Base-by-base conservation (phyloP, 495 filamentous ascomycete species). In the Zalerion maritima region DNA sequence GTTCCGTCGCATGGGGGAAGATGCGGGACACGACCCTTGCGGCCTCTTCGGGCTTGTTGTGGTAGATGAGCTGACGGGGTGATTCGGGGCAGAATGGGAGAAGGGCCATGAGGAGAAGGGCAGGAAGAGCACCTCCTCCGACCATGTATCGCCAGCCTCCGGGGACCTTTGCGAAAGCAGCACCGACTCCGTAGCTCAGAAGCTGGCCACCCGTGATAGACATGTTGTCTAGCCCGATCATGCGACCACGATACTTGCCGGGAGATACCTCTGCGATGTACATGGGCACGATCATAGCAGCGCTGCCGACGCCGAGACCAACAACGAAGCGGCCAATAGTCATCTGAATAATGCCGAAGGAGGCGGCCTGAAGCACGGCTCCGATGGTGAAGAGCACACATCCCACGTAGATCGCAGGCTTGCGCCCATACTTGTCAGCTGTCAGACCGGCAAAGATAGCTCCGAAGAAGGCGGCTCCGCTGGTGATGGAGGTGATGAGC, bases 141-240 rank as follows among this genome's bases (percentile, higher is more conserved):
- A 62, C 60, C 35, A 62, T 64, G 14, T 54, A 58, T 35, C 65
- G 52, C 65, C 62, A 70, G 27, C 62, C 62, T 24, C 58, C 39
- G 9, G 33, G 20, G 10, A 62, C 56, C 19, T 62, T 40, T 1
- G 62, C 55, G 39, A 71, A 63, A 1, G 44, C 67, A 4, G 66
- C 66, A 7, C 66, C 67, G 17, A 70, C 46, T 1, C 55, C 60
- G 28, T 66, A 68, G 4, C 54, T 51, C 19, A 71, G 34, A 1
- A 71, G 38, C 34, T 70, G 66, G 5, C 66, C 66, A 14, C 56
- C 57, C 1, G 64, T 68, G 26, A 71, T 58, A 28, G 47, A 53
- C 55, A 72, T 62, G 27, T 70, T 68, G 41, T 72, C 58, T 12
- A 72, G 49, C 1, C 54, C 64, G 21, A 71, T 62, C 57, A 68